Evolutionary conservation across 257 asterid genomes (phyloP).

Genomic region (Jacaranda mimosifolia): DNA sequence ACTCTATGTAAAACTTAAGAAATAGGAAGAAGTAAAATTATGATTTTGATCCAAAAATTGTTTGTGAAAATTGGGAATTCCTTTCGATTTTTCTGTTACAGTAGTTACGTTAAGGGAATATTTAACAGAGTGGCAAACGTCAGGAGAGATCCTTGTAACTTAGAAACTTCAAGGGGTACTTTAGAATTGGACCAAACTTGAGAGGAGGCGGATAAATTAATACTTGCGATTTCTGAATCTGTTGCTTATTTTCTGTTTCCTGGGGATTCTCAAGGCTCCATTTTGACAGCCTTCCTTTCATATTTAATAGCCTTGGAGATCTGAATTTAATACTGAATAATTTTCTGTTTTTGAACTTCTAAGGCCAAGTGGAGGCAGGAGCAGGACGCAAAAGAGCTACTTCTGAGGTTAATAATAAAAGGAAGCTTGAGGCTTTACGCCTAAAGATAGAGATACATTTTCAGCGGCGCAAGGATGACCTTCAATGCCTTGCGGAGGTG

Average conservation of each 20-base stretch:
- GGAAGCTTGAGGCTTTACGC: constrained; percentile 85
- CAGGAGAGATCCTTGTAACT: too few relatives aligned
- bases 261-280: background rate
- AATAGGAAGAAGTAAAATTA: too few relatives aligned
- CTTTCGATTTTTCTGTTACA: too few relatives aligned
- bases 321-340: constrained; percentile 30
- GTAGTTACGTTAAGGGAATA: too few relatives aligned
- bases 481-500: constrained; percentile 86
- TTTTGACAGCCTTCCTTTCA: background rate
- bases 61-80: too few relatives aligned
- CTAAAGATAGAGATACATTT: constrained; percentile 81
- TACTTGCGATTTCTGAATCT: constrained; percentile 30
- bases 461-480: constrained; percentile 94
- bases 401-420: constrained; percentile 73
- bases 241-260: constrained; percentile 15
- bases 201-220: too few relatives aligned
- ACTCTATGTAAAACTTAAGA: too few relatives aligned
- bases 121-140: too few relatives aligned
- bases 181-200: too few relatives aligned
- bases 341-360: constrained; percentile 39
- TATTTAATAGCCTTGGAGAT: background rate
- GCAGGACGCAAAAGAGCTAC: constrained; percentile 72
- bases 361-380: constrained; percentile 87
- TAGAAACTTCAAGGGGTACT: too few relatives aligned
- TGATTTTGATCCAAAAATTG: too few relatives aligned